Base-by-base conservation (phyloP, 2,329 filamentous ascomycete species). In the Dactylellina sp. region DNA sequence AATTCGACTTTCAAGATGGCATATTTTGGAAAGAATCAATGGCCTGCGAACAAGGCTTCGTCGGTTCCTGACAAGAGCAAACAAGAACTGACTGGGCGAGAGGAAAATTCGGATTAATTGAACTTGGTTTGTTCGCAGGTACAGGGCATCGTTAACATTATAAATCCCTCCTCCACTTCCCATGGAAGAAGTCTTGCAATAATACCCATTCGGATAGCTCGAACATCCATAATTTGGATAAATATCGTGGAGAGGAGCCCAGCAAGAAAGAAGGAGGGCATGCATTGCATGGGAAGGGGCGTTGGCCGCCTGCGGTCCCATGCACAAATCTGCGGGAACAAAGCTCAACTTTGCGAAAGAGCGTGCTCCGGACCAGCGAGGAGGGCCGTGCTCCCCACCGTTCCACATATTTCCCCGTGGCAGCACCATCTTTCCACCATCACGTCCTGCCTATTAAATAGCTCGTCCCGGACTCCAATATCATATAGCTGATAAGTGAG, bases 191-290 rank as follows among this genome's bases (percentile, higher is more conserved):
- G 14, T 49, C 56, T 50, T 53, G 24, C 53, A 18, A 65, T 55
- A 53, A 42, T 49, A 40, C 46, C 53, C 53, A 49, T 55, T 24
- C 39, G 49, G 40, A 65, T 37, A 61, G 22, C 39, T 53, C 55
- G 39, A 74, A 72, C 60, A 35, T 32, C 68, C 60, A 65, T 65
- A 18, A 35, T 66, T 24, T 66, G 70, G 70, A 52, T 74, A 74
- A 74, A 74, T 74, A 55, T 66, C 49, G 60, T 61, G 70, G 70
- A 53, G 55, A 56, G 37, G n/a, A 74, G 39, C 55, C 61, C 37
- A 61, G 40, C 47, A 16, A 49, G 55, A 62, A 62, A 9, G 56
- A 24, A 61, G 64, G 56, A 56, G 39, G 18, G 25, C 56, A 70
- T 62, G 56, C 64, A 56, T 49, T 70, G 64, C 40, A 59, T 55